A percentile compares a stretch with the other conserved stretches of the same genome.
phyloP scores from a whole-genome alignment of 116 monocot species.

The Trichopus zeylanicus region DNA sequence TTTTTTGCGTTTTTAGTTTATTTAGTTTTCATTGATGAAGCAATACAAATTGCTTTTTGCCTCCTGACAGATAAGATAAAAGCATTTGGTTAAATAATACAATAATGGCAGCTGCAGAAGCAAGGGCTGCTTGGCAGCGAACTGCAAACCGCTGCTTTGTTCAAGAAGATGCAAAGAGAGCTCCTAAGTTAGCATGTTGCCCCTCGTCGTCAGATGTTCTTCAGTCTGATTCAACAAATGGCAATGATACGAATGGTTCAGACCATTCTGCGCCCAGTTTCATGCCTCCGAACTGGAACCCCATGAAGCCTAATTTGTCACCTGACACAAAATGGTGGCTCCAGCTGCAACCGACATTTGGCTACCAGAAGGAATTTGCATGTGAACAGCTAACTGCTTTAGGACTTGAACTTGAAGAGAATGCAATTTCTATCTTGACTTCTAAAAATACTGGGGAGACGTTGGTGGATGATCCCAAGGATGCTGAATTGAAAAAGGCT shows the following conservation, averaged over 20 bases:
- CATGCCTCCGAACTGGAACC: slow-evolving; percentile 56
- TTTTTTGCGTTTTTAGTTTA: background rate
- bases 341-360: slow-evolving; percentile 64
- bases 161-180: slow-evolving; percentile 94
- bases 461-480: background rate
- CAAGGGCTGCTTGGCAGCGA: slow-evolving; percentile 87
- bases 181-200: slow-evolving; percentile 71
- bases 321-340: slow-evolving; percentile 90
- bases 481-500: slow-evolving; percentile 9
- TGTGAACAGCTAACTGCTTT: slow-evolving; percentile 29
- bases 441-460: slow-evolving; percentile 17
- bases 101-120: slow-evolving; percentile 91
- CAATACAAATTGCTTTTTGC: background rate
- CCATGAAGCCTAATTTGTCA: slow-evolving; percentile 37
- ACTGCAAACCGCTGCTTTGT: slow-evolving; percentile 78
- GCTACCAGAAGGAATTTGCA: slow-evolving; percentile 34
- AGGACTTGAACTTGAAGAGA: slow-evolving; percentile 18
- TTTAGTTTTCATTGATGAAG: background rate
- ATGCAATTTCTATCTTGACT: background rate
- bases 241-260: slow-evolving; percentile 17
- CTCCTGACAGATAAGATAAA: background rate
- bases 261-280: slow-evolving; percentile 29
- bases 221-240: slow-evolving; percentile 29
- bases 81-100: slow-evolving; percentile 17
- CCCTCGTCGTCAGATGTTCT: slow-evolving; percentile 37